Evolutionary conservation across 768 basidiomycete species (phyloP), one percentile per base, ranked within the genome.

Genomic region (Daedaleopsis nitida): DNA sequence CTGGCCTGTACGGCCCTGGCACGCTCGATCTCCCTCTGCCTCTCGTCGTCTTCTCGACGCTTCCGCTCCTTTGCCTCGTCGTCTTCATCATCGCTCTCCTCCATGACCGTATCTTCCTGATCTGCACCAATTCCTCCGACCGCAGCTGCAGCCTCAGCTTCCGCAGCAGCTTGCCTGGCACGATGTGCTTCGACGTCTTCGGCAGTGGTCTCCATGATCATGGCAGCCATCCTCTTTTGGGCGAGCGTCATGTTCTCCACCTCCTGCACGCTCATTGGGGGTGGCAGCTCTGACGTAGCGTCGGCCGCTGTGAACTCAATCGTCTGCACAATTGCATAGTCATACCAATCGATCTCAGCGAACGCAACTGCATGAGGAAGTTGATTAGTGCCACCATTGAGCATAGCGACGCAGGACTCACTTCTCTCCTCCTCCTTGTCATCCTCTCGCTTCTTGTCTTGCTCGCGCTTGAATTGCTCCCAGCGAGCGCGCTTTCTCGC

Each of bases 281-380:
- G 88, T 12, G 96, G 97, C 24, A 99, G 81, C 69, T 98, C 96
- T 12, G 92, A 86, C 43, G 87, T 86, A 57, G 92, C 87, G 72
- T 99, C 97, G 9, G 91, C 92, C 37, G 87, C 85, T 16, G 97
- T 98, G 71, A 98, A 99, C 71, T 99, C 97, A 68, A 97, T 95
- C 19, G 95, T 97, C 72, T 98, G 94, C 7, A 98, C 97, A 58
- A 97, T 93, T 43, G 95, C 94, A 76, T 97, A 98, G 72, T 98
- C 97, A 70, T 99, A 94, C 97, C 97, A 99, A 72, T 99, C 97
- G 67, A 99, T 98, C 72, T 96, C 93, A 47, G 94, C 93, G 70
- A 97, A 96, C 5, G 96, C 96, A 75, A 87, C 92, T 90, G 62
- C 7, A 44, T 66, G 50, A 23, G 38, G 63, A 58, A 34, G 35